phyloP scores from a whole-genome alignment of 805 yeast species.

The Henningerozyma blattae region DNA sequence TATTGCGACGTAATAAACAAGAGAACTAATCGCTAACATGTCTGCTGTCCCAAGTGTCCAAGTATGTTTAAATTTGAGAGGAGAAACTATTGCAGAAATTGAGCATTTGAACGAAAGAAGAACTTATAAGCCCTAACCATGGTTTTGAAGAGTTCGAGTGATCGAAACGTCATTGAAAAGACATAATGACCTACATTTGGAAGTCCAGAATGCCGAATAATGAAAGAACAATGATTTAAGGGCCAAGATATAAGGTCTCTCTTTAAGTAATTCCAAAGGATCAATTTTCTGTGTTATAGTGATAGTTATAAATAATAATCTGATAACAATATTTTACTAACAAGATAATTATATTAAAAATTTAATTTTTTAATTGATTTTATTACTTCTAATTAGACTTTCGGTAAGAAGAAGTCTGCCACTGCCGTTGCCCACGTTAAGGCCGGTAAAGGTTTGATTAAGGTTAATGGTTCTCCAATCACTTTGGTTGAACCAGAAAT shows the following conservation, averaged over 20 bases:
- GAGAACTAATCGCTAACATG: conserved; percentile 34
- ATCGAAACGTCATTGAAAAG: no score
- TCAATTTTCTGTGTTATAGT: no score
- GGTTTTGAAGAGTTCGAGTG: no score
- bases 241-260: no score
- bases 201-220: no score
- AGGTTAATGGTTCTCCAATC: conserved; percentile 99
- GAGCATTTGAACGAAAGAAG: no score
- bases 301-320: no score
- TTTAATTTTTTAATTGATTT: background rate
- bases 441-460: conserved; percentile 98
- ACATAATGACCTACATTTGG: no score
- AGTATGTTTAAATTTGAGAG: conserved; percentile 9
- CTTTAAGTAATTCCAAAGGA: no score
- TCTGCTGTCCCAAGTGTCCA: conserved; percentile 70
- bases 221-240: no score
- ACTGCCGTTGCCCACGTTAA: conserved; percentile 99
- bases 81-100: no score
- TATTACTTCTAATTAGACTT: conserved; percentile 49
- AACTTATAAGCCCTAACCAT: no score
- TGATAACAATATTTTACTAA: conserved; percentile 4
- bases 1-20: conserved; percentile 2
- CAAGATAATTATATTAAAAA: conserved; percentile 1
- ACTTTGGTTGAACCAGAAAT: conserved; percentile 98
- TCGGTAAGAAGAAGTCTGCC: conserved; percentile 99